Evolutionary conservation across 1,139 yeast genomes (phyloP).

Genomic region (Pichia sp.): DNA sequence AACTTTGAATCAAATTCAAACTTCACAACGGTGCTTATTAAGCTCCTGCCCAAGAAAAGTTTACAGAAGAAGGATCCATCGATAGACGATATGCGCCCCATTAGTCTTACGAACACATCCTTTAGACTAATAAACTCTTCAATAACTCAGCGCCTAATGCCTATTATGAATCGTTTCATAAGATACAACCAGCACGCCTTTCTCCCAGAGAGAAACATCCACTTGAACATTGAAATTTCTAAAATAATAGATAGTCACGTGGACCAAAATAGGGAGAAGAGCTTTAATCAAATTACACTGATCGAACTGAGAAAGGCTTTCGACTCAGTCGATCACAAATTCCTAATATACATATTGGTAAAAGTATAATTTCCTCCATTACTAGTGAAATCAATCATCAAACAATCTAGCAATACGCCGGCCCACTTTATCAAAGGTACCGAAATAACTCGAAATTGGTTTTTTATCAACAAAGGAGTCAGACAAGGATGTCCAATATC

Average conservation of each 20-base stretch:
- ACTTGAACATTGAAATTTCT: neutral
- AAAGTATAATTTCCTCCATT: neutral
- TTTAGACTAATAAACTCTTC: neutral
- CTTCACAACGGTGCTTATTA: neutral
- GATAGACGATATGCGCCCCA: neutral
- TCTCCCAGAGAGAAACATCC: neutral
- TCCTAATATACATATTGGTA: neutral
- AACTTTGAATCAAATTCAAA: neutral
- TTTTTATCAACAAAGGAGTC: neutral
- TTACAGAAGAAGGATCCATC: neutral
- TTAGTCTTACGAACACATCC: neutral
- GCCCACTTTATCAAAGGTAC: neutral
- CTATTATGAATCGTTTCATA: neutral
- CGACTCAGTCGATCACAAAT: neutral
- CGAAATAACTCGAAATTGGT: neutral
- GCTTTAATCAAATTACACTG: neutral
- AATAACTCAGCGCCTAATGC: neutral
- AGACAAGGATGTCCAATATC: neutral
- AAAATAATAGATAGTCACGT: neutral
- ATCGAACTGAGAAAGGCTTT: neutral
- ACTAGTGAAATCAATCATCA: neutral
- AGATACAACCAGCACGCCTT: neutral
- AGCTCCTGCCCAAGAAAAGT: neutral
- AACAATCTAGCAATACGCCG: neutral
- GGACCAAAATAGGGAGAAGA: neutral